Evolutionary conservation across 2,329 filamentous ascomycete species (phyloP), one percentile per base, ranked within the genome.

Genomic region (Fusarium heterosporum): DNA sequence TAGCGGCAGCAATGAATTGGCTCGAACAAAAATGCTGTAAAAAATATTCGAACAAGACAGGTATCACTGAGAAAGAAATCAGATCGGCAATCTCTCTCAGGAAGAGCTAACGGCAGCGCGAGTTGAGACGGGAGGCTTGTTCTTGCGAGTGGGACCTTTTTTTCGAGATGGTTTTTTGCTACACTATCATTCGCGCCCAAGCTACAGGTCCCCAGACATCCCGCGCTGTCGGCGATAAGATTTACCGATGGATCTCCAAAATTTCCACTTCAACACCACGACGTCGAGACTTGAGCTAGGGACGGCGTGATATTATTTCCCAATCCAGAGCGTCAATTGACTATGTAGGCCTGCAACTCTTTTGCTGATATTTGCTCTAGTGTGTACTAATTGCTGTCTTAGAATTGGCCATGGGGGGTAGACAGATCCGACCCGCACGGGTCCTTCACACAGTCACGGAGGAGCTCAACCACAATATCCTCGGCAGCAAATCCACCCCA

Each of bases 381-480:
- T 36, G 14, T 10, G 6, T 41, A 32, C 61, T 72, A 29, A 70
- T 47, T 26, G 8, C 10, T 12, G n/a, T 25, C 32, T 50, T 42
- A 39, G 58, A 32, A 64, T 61, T 60, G 54, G 72, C 53, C 70
- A 82, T 82, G 80, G 79, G 77, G 54, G 77, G 78, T 63, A 78
- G 79, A 72, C 81, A 82, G 70, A 80, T 82, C 70, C 75, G 79
- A 41, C 81, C 83, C 69, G 77, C 82, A 39, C 77, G 80, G 74
- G 80, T 85, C 73, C 81, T 80, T 71, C 79, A 83, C 72, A 78
- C 79, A 61, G 79, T 83, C 63, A 74, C 78, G 26, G 74, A 78
- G 49, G 77, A 84, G 67, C 74, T 85, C 54, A 78, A 80, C 70
- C 78, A 80, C 65, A 76, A 72, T 48, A 74, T 81, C 64, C 76